Base-by-base conservation (phyloP, 768 basidiomycete genomes). In the Leccinum pellstonianum region DNA sequence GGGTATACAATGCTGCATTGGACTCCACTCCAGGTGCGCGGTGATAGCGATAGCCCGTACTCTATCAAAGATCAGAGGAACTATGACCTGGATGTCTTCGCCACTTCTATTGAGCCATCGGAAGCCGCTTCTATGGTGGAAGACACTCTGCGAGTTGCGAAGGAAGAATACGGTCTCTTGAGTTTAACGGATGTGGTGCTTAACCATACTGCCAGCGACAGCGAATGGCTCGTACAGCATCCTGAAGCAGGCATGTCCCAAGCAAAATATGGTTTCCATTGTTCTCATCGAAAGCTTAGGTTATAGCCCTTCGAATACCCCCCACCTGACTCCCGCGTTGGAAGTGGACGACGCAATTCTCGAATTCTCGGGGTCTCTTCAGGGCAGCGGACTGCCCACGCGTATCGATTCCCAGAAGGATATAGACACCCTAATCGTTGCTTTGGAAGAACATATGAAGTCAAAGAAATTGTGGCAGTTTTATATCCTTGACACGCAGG, bases 1-100 rank as follows among this genome's bases (percentile, higher is more conserved):
- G 96, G 97, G 1, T 99, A 99, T 79, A 99, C 95, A 54, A 97
- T 98, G 93, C 77, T 99, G 47, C 97, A 99, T 70, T 99, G 90
- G 80, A 91, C 96, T 0, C 97, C 97, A 0, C 78, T 99, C 6
- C 96, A 99, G 75, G 88, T 91, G 70, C 80, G 95, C 35, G 97
- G 97, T 21, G 83, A 85, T 63, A 93, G 90, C 63, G 83, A 91
- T 62, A 95, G 92, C 65, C 97, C 97, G 0, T 99, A 98, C 74
- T 95, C 93, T 17, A 94, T 98, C 68, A 84, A 85, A 56, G 86
- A 95, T 70, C 97, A 99, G 77, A 77, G 86, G 56, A 82, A 76
- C 43, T 98, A 94, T 66, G 94, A 96, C 61, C 79, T 83, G n/a
- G 80, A 81, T 35, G 79, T 96, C 66, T 91, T 94, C 68, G 72